phyloP scores from a whole-genome alignment of 2,329 filamentous ascomycete species.

The Fusarium pininemorale region DNA sequence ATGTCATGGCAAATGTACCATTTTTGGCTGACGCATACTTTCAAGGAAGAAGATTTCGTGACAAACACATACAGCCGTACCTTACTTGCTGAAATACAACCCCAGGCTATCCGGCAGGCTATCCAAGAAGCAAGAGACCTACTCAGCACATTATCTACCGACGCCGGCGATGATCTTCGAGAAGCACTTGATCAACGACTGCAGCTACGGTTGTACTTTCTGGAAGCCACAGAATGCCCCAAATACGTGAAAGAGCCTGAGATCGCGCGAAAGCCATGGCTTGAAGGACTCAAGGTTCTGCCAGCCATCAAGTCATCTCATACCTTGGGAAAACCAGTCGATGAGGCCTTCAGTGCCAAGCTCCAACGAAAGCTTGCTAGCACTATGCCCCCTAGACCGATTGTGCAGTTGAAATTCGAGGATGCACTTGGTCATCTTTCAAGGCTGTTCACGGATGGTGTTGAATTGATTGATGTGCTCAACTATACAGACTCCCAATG shows the following conservation, averaged over 20 bases:
- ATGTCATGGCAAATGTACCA: not conserved
- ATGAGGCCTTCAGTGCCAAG: constrained; percentile 87
- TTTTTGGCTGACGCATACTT: constrained; percentile 1
- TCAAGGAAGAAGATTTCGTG: constrained; percentile 93
- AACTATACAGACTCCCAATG: constrained; percentile 74
- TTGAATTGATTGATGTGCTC: constrained; percentile 73
- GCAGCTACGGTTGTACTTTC: constrained; percentile 70
- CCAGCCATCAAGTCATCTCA: constrained; percentile 67
- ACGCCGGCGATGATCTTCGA: constrained; percentile 53
- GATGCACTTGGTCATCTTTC: constrained; percentile 76
- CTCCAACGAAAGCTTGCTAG: constrained; percentile 92
- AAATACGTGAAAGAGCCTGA: constrained; percentile 56
- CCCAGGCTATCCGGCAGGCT: constrained; percentile 62
- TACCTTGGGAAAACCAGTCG: constrained; percentile 69
- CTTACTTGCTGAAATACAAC: constrained; percentile 72
- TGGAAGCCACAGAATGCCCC: constrained; percentile 63
- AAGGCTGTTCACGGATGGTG: constrained; percentile 76
- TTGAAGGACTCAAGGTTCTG: constrained; percentile 60
- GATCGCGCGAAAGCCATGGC: constrained; percentile 62
- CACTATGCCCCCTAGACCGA: constrained; percentile 90
- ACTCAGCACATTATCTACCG: constrained; percentile 54
- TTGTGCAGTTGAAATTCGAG: constrained; percentile 78
- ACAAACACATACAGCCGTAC: constrained; percentile 88
- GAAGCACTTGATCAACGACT: constrained; percentile 72
- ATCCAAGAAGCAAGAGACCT: constrained; percentile 65